Percentiles rank a stretch among this genome's conserved stretches.
Conservation (phyloP, 139 green algal genomes). For the Chlamydomonas sphaeroides region DNA sequence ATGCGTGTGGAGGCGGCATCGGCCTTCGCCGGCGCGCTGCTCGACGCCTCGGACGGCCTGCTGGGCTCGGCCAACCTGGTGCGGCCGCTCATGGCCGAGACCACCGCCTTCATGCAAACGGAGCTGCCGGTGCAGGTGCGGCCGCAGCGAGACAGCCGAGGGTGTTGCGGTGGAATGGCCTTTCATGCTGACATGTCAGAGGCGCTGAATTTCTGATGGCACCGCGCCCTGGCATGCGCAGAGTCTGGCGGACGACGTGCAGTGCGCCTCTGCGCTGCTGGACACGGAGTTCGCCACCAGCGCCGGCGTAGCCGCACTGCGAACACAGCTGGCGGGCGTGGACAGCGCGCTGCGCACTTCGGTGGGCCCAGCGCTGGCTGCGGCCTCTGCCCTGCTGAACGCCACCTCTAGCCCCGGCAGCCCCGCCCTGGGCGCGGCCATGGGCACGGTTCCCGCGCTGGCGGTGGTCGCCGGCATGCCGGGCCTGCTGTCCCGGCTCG, state of each 20-base stretch:
- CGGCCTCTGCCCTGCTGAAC: background rate
- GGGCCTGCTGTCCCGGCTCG: background rate
- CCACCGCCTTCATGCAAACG: background rate
- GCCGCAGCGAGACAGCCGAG: too few relatives aligned
- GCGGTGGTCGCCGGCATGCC: background rate
- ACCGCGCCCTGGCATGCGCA: too few relatives aligned
- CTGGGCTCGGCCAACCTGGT: background rate
- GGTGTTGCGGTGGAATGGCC: too few relatives aligned
- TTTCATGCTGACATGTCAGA: too few relatives aligned
- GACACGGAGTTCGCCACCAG: background rate
- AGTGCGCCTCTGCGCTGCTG: conserved; percentile 6
- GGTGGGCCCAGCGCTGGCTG: background rate
- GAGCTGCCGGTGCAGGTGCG: too few relatives aligned
- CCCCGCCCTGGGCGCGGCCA: background rate
- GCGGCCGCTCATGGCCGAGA: background rate
- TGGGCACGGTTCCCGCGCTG: background rate
- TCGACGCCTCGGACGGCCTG: conserved; percentile 7
- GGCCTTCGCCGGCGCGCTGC: background rate
- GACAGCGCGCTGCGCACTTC: background rate
- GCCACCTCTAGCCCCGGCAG: background rate
- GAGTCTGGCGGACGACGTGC: too few relatives aligned
- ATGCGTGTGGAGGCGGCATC: background rate
- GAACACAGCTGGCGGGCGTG: background rate
- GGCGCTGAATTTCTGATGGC: too few relatives aligned
- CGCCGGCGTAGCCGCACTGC: background rate